Evolutionary conservation across 2,329 filamentous ascomycete species (phyloP), one percentile per base, ranked within the genome.

Genomic region (Cercospora nicotianae): DNA sequence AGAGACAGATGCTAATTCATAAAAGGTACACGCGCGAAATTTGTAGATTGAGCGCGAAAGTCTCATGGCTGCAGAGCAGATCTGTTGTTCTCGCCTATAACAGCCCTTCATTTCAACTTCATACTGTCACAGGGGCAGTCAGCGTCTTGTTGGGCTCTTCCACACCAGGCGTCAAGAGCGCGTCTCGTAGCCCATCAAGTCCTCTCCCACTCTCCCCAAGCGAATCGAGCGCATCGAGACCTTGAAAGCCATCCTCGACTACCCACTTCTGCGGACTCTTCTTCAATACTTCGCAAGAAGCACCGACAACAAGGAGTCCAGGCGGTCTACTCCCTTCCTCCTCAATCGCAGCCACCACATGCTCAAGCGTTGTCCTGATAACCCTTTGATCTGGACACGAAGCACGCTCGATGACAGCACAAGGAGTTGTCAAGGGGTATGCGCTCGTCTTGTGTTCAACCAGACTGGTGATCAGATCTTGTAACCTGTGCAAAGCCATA

Each of bases 361-460:
- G 86, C 73, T 89, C 86, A 26, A 99, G 81, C 0, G 93, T 97
- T 1, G 93, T 95, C 65, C 95, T 86, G 30, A 99, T 94, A 16
- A 99, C 92, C 60, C 94, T 86, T 81, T 99, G 95, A 77, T 99
- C 95, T 0, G 93, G 91, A 77, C 95, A 99, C 69, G 92, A 96
- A 5, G 95, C 95, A 39, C 95, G 87, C 80, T 99, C 95, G 65
- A 99, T 87, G 10, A 99, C 94, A 0, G 94, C 94, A 75, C 94
- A 97, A 0, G 94, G 93, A 0, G 93, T 95, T n/a, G 82, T 80
- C 36, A 80, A 80, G 0, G 94, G 94, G 65, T 75, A 78, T 3
- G 73, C 64, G 18, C 31, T 58, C 3, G 58, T 68, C 5, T 73
- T 72, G 16, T 81, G 79, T 10, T 77, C 78, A 0, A 87, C 91